These are phyloP conservation scores for Polyporus arcularius DNA, from an alignment of 768 basidiomycete species.

Conservation along the genomic window DNA sequence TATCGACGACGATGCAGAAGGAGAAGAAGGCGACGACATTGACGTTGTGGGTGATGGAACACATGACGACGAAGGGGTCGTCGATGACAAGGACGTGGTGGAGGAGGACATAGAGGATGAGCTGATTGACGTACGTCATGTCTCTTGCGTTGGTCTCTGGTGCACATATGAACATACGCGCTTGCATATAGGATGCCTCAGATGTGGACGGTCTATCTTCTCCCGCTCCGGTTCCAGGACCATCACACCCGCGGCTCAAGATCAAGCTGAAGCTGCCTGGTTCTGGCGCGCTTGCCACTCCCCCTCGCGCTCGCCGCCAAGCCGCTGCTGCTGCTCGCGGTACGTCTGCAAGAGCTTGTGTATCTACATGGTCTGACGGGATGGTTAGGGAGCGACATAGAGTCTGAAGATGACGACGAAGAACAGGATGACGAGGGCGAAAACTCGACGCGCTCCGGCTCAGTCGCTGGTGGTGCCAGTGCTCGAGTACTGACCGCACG, in stretches of 20 bases:
- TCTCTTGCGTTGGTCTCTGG: background rate
- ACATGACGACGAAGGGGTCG: slow-evolving; percentile 30
- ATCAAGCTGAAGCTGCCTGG: slow-evolving; percentile 63
- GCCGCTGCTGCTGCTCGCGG: slow-evolving; percentile 13
- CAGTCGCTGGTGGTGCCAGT: slow-evolving; percentile 26
- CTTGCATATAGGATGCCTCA: slow-evolving; percentile 26
- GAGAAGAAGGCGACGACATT: slow-evolving; percentile 28
- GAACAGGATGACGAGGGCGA: slow-evolving; percentile 42
- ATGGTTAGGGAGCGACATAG: slow-evolving; percentile 38
- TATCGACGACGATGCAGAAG: slow-evolving; percentile 35
- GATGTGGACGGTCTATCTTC: slow-evolving; percentile 35
- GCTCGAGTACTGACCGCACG: slow-evolving; percentile 43
- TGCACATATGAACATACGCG: background rate
- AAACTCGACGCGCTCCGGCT: slow-evolving; percentile 33
- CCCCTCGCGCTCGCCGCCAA: slow-evolving; percentile 20
- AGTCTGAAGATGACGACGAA: slow-evolving; percentile 34
- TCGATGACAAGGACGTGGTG: slow-evolving; percentile 42
- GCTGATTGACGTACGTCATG: slow-evolving; percentile 23
- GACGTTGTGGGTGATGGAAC: slow-evolving; percentile 30
- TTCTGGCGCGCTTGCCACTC: slow-evolving; percentile 6
- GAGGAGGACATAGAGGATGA: slow-evolving; percentile 35
- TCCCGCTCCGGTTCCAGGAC: slow-evolving; percentile 4
- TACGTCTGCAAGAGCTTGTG: background rate
- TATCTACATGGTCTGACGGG: background rate
- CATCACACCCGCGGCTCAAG: slow-evolving; percentile 47